Base-by-base conservation (phyloP, 306 rosid species). In the Senna siamea region DNA sequence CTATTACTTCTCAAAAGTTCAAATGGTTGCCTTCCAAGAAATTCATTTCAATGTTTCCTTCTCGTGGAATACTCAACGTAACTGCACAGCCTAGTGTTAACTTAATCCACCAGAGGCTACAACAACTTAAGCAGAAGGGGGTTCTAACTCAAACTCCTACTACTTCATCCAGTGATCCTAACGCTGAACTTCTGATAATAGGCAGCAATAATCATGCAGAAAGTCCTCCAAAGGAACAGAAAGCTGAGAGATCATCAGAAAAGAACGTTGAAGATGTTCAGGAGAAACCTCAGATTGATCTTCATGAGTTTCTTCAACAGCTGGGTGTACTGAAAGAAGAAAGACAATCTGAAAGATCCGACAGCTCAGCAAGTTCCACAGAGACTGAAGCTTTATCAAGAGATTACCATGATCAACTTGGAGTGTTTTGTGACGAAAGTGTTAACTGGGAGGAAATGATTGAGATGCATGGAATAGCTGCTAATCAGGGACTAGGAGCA, bases 41-140 rank as follows among this genome's bases (percentile, higher is more conserved):
- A 38, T 91, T 93, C 76, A 84, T 89, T 59, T 89, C 97, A 44
- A 86, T 91, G 98, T 91, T 91, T 44, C 97, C 98, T 62, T 66
- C 91, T 67, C 74, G 84, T 73, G 86, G 89, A 63, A 63, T 89
- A 69, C 98, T 93, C 76, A 93, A 90, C 22, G 80, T 90, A 10
- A 91, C 86, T 71, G 97, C 97, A 7, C 97, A 93, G 59, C 93
- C 97, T 13, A 93, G 98, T 76, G 96, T 93, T 74, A 96, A 93
- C 80, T 81, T 91, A 79, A 93, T 93, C 63, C 93, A 93, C 22
- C 96, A 91, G 78, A 86, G 89, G 90, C 85, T 93, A 46, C 90
- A 90, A 61, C 84, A 89, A 76, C 89, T 93, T 15, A 84, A 89
- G 88, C 81, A 81, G 55, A 86, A 85, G 20, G 78, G 85, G 23